These are phyloP conservation scores for Ampelomyces quisqualis DNA, from an alignment of 2,329 filamentous ascomycete species.

Conservation along the genomic window DNA sequence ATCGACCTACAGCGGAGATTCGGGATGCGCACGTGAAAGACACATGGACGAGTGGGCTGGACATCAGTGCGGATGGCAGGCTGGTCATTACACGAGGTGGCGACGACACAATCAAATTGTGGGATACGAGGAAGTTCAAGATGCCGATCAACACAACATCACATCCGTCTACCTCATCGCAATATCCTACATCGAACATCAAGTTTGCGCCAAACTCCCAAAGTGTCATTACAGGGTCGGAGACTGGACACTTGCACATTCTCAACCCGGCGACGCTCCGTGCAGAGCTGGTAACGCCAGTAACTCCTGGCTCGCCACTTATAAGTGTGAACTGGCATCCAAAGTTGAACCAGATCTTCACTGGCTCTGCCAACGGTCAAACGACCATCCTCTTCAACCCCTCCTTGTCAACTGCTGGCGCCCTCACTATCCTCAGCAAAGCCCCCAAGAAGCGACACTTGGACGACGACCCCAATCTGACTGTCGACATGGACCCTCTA, in stretches of 20 bases:
- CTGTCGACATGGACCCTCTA: conserved; percentile 68
- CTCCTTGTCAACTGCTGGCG: conserved; percentile 75
- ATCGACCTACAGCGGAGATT: conserved; percentile 79
- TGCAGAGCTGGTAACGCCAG: conserved; percentile 79
- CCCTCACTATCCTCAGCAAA: conserved; percentile 85
- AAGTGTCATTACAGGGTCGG: conserved; percentile 85
- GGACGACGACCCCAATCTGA: conserved; percentile 86
- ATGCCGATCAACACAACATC: conserved; percentile 76
- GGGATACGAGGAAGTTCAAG: conserved; percentile 97
- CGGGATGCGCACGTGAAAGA: conserved; percentile 76
- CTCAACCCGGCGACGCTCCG: conserved; percentile 88
- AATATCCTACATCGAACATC: conserved; percentile 84
- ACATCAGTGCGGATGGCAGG: conserved; percentile 86
- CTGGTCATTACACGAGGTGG: conserved; percentile 89
- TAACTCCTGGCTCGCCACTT: conserved; percentile 81
- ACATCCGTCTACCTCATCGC: conserved; percentile 78
- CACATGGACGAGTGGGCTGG: conserved; percentile 90
- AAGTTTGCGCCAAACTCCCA: conserved; percentile 81
- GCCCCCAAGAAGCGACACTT: conserved; percentile 93
- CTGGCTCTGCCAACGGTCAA: conserved; percentile 87
- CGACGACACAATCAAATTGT: conserved; percentile 90
- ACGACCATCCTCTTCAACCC: conserved; percentile 91
- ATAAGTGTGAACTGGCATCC: conserved; percentile 89
- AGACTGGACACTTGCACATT: conserved; percentile 83
- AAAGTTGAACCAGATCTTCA: conserved; percentile 94